Percentiles rank a stretch among this genome's conserved stretches.
Evolutionary conservation across 2,329 filamentous ascomycete genomes (phyloP).

Genomic region (Hypoxylon sp.): DNA sequence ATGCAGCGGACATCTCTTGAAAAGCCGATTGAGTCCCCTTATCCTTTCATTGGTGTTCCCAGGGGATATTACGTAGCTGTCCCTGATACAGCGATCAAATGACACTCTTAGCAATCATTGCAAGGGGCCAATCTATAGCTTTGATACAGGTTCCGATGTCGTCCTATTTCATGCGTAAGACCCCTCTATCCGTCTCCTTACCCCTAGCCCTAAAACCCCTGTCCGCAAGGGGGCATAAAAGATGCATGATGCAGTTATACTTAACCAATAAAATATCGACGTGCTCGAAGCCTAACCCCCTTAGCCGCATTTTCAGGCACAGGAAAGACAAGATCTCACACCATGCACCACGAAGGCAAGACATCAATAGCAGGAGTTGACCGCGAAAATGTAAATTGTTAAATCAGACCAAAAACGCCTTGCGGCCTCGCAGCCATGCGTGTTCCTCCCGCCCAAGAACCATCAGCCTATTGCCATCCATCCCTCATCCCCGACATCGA

Average conservation of each 20-base stretch:
- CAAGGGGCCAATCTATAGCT: no score
- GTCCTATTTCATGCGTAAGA: not conserved
- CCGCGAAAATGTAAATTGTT: not conserved
- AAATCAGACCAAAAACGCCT: slow-evolving; percentile 2
- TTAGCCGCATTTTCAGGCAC: slow-evolving; percentile 21
- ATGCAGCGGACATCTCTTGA: not conserved
- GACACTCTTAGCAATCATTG: no score
- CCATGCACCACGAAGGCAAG: not conserved
- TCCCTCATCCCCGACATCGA: not conserved
- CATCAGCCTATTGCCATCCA: not conserved
- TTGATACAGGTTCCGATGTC: no score
- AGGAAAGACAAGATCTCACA: not conserved
- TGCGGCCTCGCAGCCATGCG: slow-evolving; percentile 16
- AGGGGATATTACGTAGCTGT: no score
- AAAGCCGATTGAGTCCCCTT: not conserved
- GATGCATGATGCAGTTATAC: slow-evolving; percentile 16
- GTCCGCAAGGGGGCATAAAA: slow-evolving; percentile 1
- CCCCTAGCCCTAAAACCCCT: slow-evolving; percentile 13
- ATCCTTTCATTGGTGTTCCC: not conserved
- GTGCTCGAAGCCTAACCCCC: not conserved
- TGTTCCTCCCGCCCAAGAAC: not conserved
- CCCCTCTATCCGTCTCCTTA: slow-evolving; percentile 1
- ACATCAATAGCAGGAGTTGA: not conserved
- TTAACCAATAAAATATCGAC: slow-evolving; percentile 20
- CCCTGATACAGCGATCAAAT: no score